Evolutionary conservation across 805 yeast species (phyloP).

Genomic region (Grigorovia humatica): DNA sequence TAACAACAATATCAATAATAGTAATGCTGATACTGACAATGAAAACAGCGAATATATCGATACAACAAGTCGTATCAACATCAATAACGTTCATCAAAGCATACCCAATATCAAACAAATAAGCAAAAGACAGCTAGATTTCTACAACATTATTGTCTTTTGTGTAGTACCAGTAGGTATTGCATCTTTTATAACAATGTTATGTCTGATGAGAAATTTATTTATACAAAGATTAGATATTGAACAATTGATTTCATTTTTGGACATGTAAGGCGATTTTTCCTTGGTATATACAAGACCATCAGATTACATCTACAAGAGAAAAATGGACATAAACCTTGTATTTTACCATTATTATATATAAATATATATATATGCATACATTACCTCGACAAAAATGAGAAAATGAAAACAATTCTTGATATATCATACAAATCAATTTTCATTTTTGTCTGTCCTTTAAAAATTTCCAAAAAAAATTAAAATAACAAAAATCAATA

Average conservation of each 20-base stretch:
- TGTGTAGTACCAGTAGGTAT: slow-evolving; percentile 98
- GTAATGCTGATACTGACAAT: not conserved
- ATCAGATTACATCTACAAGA: too few species aligned
- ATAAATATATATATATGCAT: too few species aligned
- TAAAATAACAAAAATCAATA: too few species aligned
- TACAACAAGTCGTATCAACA: not conserved
- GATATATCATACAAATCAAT: too few species aligned
- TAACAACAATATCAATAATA: not conserved
- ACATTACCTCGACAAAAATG: too few species aligned
- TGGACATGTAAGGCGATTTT: slow-evolving; percentile 3
- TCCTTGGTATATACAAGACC: too few species aligned
- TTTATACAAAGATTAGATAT: slow-evolving; percentile 63
- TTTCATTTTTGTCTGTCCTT: too few species aligned
- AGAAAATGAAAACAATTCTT: too few species aligned
- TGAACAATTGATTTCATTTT: slow-evolving; percentile 26
- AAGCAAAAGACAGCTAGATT: slow-evolving; percentile 57
- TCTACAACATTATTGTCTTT: slow-evolving; percentile 82
- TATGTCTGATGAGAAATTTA: slow-evolving; percentile 65
- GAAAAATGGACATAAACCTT: too few species aligned
- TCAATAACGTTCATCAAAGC: not conserved
- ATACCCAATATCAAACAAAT: not conserved
- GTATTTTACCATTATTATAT: too few species aligned
- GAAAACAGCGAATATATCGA: not conserved
- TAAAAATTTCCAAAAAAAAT: too few species aligned
- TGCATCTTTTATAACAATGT: slow-evolving; percentile 88